A percentile compares a stretch with the other conserved stretches of the same genome.
phyloP scores from a whole-genome alignment of 305 asterid species.

The Plantago coronopus region DNA sequence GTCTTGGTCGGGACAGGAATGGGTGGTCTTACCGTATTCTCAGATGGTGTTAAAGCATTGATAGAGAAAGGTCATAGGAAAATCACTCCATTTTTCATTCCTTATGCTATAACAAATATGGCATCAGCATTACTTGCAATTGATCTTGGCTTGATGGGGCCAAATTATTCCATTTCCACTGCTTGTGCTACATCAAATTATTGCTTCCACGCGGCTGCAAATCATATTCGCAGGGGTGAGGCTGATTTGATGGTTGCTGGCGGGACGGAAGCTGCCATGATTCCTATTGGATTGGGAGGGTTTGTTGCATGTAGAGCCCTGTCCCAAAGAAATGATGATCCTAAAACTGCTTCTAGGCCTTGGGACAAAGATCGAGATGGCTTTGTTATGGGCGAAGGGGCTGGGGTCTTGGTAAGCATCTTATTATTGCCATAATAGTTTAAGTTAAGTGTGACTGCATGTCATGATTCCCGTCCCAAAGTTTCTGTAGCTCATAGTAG shows the following conservation, averaged over 20 bases:
- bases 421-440: background rate
- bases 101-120: constrained; percentile 89
- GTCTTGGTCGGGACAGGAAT: constrained; percentile 87
- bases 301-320: constrained; percentile 92
- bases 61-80: constrained; percentile 85
- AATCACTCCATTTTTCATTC: constrained; percentile 89
- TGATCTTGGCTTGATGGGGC: constrained; percentile 94
- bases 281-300: constrained; percentile 85
- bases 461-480: no score
- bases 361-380: constrained; percentile 95
- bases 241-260: constrained; percentile 95
- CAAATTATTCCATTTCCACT: constrained; percentile 89
- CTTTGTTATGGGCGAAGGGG: constrained; percentile 97
- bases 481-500: no score
- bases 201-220: constrained; percentile 90
- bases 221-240: constrained; percentile 94
- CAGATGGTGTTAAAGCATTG: constrained; percentile 80
- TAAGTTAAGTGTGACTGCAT: no score
- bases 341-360: constrained; percentile 89
- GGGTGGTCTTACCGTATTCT: constrained; percentile 90
- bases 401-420: constrained; percentile 77
- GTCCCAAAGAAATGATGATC: constrained; percentile 94
- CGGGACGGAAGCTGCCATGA: constrained; percentile 91
- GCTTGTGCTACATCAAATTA: constrained; percentile 96
- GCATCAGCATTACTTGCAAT: constrained; percentile 94